These are phyloP conservation scores for Tricholoma flavovirens DNA, from an alignment of 768 basidiomycete species.

Conservation along the genomic window DNA sequence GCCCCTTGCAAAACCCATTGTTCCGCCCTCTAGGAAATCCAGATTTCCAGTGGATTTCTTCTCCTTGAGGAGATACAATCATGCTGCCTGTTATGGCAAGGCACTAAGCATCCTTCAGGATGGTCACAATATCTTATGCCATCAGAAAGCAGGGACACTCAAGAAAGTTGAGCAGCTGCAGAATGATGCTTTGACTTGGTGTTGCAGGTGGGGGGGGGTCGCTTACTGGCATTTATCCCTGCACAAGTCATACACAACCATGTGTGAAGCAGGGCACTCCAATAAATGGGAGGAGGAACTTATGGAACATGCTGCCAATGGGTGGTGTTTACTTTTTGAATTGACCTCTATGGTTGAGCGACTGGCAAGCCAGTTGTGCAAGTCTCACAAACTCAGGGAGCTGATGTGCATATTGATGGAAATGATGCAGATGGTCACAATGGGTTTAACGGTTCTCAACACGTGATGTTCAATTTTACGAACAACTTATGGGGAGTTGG, in stretches of 20 bases:
- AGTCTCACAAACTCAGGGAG: no score
- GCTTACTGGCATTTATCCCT: background rate
- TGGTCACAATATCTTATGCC: background rate
- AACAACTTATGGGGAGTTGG: no score
- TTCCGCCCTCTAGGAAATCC: background rate
- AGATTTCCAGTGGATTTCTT: background rate
- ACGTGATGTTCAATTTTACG: no score
- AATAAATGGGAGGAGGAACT: background rate
- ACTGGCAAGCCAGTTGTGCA: no score
- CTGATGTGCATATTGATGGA: no score
- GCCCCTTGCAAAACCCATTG: background rate
- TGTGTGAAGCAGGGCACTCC: background rate
- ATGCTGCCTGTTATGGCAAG: background rate
- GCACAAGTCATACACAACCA: background rate
- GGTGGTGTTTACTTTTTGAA: no score
- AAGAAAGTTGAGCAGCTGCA: background rate
- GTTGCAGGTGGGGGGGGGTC: background rate
- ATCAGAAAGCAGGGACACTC: background rate
- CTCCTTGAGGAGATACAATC: background rate
- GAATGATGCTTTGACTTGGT: background rate
- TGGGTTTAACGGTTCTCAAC: no score
- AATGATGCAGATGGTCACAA: no score
- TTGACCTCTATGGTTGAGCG: no score
- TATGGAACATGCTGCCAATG: background rate
- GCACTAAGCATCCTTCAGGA: background rate